Conservation (phyloP, 148 eudicot species). For the Chenopodium album region DNA sequence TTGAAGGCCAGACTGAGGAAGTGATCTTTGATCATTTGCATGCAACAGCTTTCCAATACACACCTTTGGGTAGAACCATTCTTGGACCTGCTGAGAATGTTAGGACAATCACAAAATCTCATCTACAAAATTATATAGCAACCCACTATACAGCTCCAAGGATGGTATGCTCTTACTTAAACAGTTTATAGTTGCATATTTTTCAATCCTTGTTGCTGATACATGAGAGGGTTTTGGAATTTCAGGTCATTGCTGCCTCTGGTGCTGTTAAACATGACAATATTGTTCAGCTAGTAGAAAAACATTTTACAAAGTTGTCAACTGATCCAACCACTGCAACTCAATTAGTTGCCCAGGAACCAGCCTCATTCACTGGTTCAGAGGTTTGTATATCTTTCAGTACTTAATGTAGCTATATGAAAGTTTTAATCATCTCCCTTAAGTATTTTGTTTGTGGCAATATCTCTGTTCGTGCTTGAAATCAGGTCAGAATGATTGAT, state of each 20-base stretch:
- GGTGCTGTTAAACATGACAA: conserved; percentile 94
- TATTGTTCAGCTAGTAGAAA: conserved; percentile 65
- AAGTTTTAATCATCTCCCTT: conserved; percentile 10
- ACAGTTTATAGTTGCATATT: background rate
- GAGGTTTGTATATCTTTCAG: conserved; percentile 52
- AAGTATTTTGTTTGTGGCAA: background rate
- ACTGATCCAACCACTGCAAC: conserved; percentile 66
- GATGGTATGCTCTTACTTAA: conserved; percentile 45
- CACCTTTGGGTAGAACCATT: conserved; percentile 90
- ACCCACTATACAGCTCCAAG: conserved; percentile 89
- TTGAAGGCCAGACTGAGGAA: conserved; percentile 85
- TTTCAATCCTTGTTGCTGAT: background rate
- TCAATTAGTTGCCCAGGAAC: conserved; percentile 69
- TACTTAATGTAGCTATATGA: background rate
- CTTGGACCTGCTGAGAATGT: conserved; percentile 91
- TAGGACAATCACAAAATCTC: conserved; percentile 57
- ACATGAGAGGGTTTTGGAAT: background rate
- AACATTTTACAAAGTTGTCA: conserved; percentile 68
- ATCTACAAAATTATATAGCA: conserved; percentile 69
- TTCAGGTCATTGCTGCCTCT: conserved; percentile 81
- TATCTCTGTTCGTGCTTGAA: background rate
- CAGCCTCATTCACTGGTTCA: conserved; percentile 87
- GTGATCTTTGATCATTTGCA: conserved; percentile 92
- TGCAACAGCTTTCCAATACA: conserved; percentile 89
- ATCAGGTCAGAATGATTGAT: conserved; percentile 79